phyloP scores from a whole-genome alignment of 2,329 filamentous ascomycete species.

The Neonectria coccinea region DNA sequence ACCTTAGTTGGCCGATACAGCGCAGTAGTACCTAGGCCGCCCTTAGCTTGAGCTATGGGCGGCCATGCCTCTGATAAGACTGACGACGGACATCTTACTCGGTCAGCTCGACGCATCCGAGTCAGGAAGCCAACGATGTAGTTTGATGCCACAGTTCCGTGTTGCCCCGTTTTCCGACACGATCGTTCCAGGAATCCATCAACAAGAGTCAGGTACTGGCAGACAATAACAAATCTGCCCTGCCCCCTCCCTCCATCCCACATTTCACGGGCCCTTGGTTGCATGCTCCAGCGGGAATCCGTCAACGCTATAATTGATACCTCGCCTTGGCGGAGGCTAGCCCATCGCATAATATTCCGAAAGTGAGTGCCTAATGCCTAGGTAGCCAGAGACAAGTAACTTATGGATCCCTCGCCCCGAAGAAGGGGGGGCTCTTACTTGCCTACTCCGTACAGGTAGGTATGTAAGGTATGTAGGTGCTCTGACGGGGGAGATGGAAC shows the following conservation, averaged over 20 bases:
- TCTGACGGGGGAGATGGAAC: not conserved
- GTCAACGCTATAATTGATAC: conserved; percentile 32
- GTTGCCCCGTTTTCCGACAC: not conserved
- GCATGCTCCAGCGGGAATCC: conserved; percentile 19
- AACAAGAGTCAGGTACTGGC: not conserved
- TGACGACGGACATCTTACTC: conserved; percentile 10
- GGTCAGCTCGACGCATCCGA: conserved; percentile 4
- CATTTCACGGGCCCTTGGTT: conserved; percentile 11
- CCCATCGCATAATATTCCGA: conserved; percentile 44
- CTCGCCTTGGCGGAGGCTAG: conserved; percentile 36
- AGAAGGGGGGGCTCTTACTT: conserved; percentile 8
- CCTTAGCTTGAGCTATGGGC: conserved; percentile 7
- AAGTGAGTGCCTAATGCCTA: conserved; percentile 35
- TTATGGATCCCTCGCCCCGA: conserved; percentile 16
- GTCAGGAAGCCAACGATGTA: not conserved
- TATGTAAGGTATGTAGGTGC: not conserved
- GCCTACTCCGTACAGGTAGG: conserved; percentile 2
- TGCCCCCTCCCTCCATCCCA: not conserved
- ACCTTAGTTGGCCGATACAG: conserved; percentile 17
- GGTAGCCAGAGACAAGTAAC: conserved; percentile 33
- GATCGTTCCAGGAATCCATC: conserved; percentile 1
- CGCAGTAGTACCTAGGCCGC: too few relatives aligned
- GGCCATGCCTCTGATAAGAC: conserved; percentile 20
- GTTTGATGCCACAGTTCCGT: not conserved
- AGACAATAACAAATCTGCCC: not conserved